Evolutionary conservation across 2,329 filamentous ascomycete species (phyloP).

Genomic region (Fusarium agapanthi): DNA sequence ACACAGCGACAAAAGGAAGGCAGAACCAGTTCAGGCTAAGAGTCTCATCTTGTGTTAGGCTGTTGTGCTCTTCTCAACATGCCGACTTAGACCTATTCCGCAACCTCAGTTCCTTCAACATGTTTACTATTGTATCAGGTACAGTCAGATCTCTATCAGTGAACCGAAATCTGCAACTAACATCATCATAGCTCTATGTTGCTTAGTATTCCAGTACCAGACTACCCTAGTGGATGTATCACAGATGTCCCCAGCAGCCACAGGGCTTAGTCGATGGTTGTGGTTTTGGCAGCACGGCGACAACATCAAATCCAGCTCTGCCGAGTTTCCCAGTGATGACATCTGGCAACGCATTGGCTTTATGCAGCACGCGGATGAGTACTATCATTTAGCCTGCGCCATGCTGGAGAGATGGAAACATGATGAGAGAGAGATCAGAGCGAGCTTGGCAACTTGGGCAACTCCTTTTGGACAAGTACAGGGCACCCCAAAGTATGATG

Average conservation of each 20-base stretch:
- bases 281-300: background rate
- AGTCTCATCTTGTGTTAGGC: background rate
- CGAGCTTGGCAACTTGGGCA: background rate
- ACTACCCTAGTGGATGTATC: background rate
- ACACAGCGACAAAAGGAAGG: background rate
- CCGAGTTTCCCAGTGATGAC: background rate
- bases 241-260: background rate
- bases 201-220: background rate
- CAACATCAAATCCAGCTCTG: background rate
- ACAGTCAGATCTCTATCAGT: background rate
- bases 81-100: background rate
- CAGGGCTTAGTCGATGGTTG: background rate
- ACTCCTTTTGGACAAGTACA: background rate
- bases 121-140: background rate
- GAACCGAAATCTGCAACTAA: background rate
- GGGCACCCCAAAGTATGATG: background rate
- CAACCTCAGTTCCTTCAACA: background rate
- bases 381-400: background rate
- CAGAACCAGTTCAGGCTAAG: background rate
- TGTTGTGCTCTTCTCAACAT: background rate
- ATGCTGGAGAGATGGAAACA: background rate
- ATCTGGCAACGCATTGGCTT: background rate
- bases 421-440: background rate
- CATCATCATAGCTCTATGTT: background rate
- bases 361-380: background rate